Evolutionary conservation across 2,329 filamentous ascomycete genomes (phyloP).

Genomic region (Xylariaceae sp.): DNA sequence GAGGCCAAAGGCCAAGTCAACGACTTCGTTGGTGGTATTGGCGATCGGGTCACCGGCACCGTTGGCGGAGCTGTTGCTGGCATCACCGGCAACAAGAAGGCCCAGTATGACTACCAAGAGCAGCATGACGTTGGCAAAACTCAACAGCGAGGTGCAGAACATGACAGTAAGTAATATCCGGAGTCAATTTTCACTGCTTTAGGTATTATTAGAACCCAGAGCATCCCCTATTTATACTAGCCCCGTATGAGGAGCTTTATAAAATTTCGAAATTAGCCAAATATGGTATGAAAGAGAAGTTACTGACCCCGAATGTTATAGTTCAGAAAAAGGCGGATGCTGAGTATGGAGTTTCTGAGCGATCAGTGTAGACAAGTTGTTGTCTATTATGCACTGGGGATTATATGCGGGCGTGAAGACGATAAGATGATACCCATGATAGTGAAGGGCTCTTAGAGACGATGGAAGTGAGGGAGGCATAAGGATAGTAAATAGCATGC

Average conservation of each 20-base stretch:
- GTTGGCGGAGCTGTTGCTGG: constrained; percentile 75
- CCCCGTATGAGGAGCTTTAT: too few species aligned
- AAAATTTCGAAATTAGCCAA: too few species aligned
- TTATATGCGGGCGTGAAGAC: constrained; percentile 9
- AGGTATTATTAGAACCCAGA: too few species aligned
- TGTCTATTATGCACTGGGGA: neutral
- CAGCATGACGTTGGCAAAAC: constrained; percentile 85
- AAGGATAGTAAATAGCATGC: too few species aligned
- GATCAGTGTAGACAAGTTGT: constrained; percentile 15
- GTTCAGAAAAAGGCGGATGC: constrained; percentile 73
- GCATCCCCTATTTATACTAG: too few species aligned
- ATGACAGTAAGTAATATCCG: too few species aligned
- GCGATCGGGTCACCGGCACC: constrained; percentile 71
- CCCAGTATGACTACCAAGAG: constrained; percentile 68
- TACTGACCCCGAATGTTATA: too few species aligned
- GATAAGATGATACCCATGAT: constrained; percentile 29
- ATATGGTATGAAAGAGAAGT: too few species aligned
- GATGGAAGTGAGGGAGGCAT: too few species aligned
- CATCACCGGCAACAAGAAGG: constrained; percentile 71
- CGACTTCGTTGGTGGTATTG: constrained; percentile 72
- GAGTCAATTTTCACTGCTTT: too few species aligned
- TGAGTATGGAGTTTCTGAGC: constrained; percentile 32
- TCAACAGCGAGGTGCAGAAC: constrained; percentile 80
- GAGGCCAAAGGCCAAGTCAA: constrained; percentile 83
- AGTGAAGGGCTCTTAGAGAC: constrained; percentile 11